phyloP scores from a whole-genome alignment of 805 yeast species.

The Saturnispora halmiae region DNA sequence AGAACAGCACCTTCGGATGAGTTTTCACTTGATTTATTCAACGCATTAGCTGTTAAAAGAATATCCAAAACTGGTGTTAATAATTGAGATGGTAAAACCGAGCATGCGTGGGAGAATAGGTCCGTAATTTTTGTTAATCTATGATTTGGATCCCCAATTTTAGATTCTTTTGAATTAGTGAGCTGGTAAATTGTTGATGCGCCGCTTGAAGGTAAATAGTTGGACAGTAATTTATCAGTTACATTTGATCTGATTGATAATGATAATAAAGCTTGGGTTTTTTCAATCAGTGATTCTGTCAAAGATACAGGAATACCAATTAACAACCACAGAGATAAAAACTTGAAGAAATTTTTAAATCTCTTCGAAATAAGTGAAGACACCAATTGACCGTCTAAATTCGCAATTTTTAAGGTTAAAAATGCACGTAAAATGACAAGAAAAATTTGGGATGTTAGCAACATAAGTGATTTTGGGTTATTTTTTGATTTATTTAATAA shows the following conservation, averaged over 20 bases:
- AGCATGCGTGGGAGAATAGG: constrained; percentile 59
- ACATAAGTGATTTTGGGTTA: constrained; percentile 17
- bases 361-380: constrained; percentile 68
- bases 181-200: constrained; percentile 69
- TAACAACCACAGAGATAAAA: constrained; percentile 68
- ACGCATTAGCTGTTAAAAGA: constrained; percentile 68
- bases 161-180: constrained; percentile 34
- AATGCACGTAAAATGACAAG: constrained; percentile 61
- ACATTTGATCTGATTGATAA: constrained; percentile 53
- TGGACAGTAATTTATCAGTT: constrained; percentile 53
- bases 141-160: constrained; percentile 69
- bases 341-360: constrained; percentile 52
- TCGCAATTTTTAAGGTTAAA: constrained; percentile 73
- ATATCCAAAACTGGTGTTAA: constrained; percentile 78
- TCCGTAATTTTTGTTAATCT: constrained; percentile 74
- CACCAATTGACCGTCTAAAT: constrained; percentile 77
- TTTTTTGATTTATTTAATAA: constrained; percentile 6
- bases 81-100: constrained; percentile 72
- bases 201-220: constrained; percentile 61
- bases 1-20: constrained; percentile 72
- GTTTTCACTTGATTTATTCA: constrained; percentile 55
- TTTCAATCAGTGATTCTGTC: constrained; percentile 60
- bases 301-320: constrained; percentile 82
- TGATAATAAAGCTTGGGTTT: constrained; percentile 50
- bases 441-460: constrained; percentile 38